Conservation (phyloP, 2,329 filamentous ascomycete genomes). For the Botrytis medusae region DNA sequence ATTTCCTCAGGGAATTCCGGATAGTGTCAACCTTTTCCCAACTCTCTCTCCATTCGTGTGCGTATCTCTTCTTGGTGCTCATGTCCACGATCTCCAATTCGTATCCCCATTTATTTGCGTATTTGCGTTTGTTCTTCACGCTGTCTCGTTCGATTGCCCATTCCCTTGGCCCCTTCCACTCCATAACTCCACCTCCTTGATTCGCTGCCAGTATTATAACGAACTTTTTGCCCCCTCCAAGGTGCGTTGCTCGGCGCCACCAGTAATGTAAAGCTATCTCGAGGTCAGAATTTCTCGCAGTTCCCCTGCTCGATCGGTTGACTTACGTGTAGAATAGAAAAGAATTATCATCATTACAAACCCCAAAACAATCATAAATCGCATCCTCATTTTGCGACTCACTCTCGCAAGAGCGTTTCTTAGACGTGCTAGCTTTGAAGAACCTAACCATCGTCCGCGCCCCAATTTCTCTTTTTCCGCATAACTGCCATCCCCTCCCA, state of each 20-base stretch:
- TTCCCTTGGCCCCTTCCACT: conserved; percentile 95
- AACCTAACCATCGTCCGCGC: conserved; percentile 56
- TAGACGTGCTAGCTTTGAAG: conserved; percentile 49
- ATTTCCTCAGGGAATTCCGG: conserved; percentile 84
- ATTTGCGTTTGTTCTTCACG: conserved; percentile 90
- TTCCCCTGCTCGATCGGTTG: not conserved
- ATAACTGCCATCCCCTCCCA: conserved; percentile 49
- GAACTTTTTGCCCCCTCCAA: conserved; percentile 85
- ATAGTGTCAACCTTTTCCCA: conserved; percentile 99
- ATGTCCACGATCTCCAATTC: conserved; percentile 96
- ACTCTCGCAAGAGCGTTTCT: conserved; percentile 51
- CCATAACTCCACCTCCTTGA: conserved; percentile 95
- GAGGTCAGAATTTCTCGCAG: conserved; percentile 23
- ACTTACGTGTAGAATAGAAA: conserved; percentile 75
- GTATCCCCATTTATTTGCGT: conserved; percentile 86
- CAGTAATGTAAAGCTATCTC: conserved; percentile 45
- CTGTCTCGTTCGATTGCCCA: conserved; percentile 99
- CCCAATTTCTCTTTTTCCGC: conserved; percentile 77
- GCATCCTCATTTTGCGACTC: conserved; percentile 64
- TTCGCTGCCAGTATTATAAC: conserved; percentile 94
- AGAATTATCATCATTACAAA: conserved; percentile 62
- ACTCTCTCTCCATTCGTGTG: conserved; percentile 97
- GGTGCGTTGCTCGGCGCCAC: conserved; percentile 70
- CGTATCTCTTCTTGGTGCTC: conserved; percentile 98
- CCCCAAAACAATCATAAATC: conserved; percentile 58